Evolutionary conservation across 345 rosid genomes (phyloP), one percentile per base, ranked within the genome.

Genomic region (Anacardium occidentale): DNA sequence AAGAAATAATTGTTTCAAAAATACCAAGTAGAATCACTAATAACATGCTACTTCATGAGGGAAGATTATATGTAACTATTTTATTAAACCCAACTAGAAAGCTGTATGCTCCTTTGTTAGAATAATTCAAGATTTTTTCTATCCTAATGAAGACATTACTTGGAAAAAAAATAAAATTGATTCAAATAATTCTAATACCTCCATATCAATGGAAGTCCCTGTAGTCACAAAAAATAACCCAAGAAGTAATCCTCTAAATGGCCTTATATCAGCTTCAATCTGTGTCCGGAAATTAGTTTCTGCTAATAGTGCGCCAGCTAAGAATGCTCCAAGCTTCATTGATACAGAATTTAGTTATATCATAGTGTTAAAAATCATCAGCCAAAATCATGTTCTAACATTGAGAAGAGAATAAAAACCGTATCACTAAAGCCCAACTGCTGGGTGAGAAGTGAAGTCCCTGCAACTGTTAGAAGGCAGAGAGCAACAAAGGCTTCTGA

Each of bases 241-340:
- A 10, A 92, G 97, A 72, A 95, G 95, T 75, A 92, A 81, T 66
- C 99, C 99, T 88, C 91, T 88, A 78, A 95, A 95, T 75, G 99
- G 98, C 69, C 98, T 86, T 74, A 94, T 94, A 83, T 94, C 97
- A 68, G 99, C 99, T 84, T 95, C 99, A 64, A 92, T 95, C 80
- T 95, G 99, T 66, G 98, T 95, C 59, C 97, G 76, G 75, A 90
- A 92, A 85, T 92, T 95, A 72, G 98, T 92, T 88, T 94, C 98
- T 12, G 98, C 99, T 74, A 95, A 69, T 67, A 95, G 73, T 72
- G 98, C 99, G 68, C 97, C 99, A 48, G 99, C 98, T 70, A 95
- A 84, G 86, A 95, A 95, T 61, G 99, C 98, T 83, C 98, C 99
- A 72, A 95, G 98, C 99, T 95, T 85, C 71, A 80, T 59, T 22